Conservation (phyloP, 768 basidiomycete genomes). For the Russula virescens region DNA sequence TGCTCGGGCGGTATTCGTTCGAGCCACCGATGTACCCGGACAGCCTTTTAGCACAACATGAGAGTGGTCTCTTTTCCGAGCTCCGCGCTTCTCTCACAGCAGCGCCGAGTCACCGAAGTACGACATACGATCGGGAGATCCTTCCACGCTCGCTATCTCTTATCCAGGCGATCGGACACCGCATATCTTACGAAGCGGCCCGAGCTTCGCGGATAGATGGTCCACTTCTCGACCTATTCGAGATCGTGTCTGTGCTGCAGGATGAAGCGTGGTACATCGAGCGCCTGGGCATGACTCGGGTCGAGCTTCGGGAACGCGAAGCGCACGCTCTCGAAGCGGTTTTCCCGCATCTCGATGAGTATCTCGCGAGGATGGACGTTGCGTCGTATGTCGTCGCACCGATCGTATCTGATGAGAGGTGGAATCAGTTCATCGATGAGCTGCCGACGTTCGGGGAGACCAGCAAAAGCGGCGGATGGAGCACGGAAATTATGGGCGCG, state of each 20-base stretch:
- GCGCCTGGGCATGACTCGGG: slow-evolving; percentile 42
- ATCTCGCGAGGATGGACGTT: slow-evolving; percentile 16
- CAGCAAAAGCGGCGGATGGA: background rate
- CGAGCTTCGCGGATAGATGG: slow-evolving; percentile 39
- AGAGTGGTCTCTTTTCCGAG: slow-evolving; percentile 32
- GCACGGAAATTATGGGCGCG: background rate
- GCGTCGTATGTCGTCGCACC: slow-evolving; percentile 21
- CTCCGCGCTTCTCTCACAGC: slow-evolving; percentile 18
- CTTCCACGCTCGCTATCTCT: slow-evolving; percentile 50
- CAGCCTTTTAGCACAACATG: slow-evolving; percentile 50
- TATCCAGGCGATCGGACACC: slow-evolving; percentile 59
- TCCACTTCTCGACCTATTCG: slow-evolving; percentile 52
- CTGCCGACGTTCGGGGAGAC: slow-evolving; percentile 1
- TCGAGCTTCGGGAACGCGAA: slow-evolving; percentile 35
- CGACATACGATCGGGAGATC: slow-evolving; percentile 46
- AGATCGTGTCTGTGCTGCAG: slow-evolving; percentile 44
- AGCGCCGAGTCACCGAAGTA: slow-evolving; percentile 39
- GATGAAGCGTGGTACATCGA: slow-evolving; percentile 60
- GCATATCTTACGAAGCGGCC: slow-evolving; percentile 53
- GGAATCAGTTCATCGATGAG: slow-evolving; percentile 9
- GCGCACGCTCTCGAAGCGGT: slow-evolving; percentile 25
- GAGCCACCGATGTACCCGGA: slow-evolving; percentile 41
- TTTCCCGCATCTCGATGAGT: slow-evolving; percentile 24
- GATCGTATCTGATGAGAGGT: slow-evolving; percentile 24
- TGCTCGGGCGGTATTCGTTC: slow-evolving; percentile 48